Base-by-base conservation (phyloP, 2,329 filamentous ascomycete genomes). In the Cercospora sp. region DNA sequence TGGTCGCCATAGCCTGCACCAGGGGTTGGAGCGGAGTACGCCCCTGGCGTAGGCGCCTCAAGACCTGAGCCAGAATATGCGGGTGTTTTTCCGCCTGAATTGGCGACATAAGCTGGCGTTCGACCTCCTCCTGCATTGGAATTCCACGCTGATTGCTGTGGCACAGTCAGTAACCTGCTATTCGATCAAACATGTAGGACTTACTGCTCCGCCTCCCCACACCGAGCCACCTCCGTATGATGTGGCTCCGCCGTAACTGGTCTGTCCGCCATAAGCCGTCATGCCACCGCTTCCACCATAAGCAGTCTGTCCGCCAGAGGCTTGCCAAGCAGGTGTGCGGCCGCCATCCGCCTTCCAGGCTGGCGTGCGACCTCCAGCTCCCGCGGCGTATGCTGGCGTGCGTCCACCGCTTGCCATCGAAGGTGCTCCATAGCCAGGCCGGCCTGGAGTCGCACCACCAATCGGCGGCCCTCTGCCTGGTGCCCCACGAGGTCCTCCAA, bases 71-170 rank as follows among this genome's bases (percentile, higher is more conserved):
- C 77, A 26, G 69, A 62, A 77, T 91, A 93, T 1, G 88, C 89
- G 3, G 93, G 93, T 0, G 93, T 96, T 79, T 94, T 90, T n/a
- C 88, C 89, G 7, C 90, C 90, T 66, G 79, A 34, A 71, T 79
- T 53, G 86, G 85, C 57, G n/a, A 71, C 58, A 37, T 73, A 65
- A 85, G 87, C 91, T 1, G 92, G 90, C 40, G 80, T 81, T 40
- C 79, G 76, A 51, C 74, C 74, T 30, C 74, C 74, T 32, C 71
- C 74, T 30, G 67, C 70, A 64, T 77, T 78, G 43, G 79, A 74
- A 68, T 78, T 79, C 78, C 79, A 81, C 2, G 79, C 77, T 9
- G 77, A 77, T 69, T 74, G 73, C 75, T 79, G 71, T 61, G 10
- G 43, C 53, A 34, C 32, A 60, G 66, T 72, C 58, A 72, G 70